Evolutionary conservation across 805 yeast species (phyloP), one percentile per base, ranked within the genome.

Genomic region (Kodamaea kaohsiungensis): DNA sequence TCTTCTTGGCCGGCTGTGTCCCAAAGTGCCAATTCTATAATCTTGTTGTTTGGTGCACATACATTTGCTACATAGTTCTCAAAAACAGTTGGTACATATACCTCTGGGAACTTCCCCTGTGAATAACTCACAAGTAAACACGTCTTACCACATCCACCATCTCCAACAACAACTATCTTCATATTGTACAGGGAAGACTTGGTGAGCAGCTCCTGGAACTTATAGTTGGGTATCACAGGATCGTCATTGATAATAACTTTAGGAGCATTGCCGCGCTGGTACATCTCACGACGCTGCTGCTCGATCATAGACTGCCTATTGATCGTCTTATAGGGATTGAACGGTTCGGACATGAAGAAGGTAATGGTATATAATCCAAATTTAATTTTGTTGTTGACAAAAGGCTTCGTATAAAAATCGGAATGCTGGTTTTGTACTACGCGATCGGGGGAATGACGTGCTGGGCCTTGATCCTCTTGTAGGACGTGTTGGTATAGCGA

Each of bases 1-100:
- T 88, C 95, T 69, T 89, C 96, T 70, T 89, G 95, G 2, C 96
- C 95, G 0, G 96, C 96, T 0, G 96, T 89, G 66, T 90, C 97
- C 96, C 96, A 89, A 30, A 89, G 69, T 0, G 90, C 89, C 59
- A 90, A 69, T 63, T 87, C 91, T 17, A 87, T 77, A 70, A 89
- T 84, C 74, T 93, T 88, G 49, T 96, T 96, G 65, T 88, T 93
- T 5, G 81, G 80, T 55, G 88, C 87, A 68, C 85, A 68, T 2
- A 87, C 82, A 40, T 78, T 78, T 7, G 88, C 81, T 10, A 84
- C 83, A 65, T 88, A 88, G 68, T 88, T 89, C 59, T 89, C 96
- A 71, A 90, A 89, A 27, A 90, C 86, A 0, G 95, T 89, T 1
- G 96, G 96, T 6, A 88, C 88, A 65, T 91, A 88, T 7, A 79